Conservation (phyloP, 2,329 filamentous ascomycete genomes). For the Aspergillus flavus region DNA sequence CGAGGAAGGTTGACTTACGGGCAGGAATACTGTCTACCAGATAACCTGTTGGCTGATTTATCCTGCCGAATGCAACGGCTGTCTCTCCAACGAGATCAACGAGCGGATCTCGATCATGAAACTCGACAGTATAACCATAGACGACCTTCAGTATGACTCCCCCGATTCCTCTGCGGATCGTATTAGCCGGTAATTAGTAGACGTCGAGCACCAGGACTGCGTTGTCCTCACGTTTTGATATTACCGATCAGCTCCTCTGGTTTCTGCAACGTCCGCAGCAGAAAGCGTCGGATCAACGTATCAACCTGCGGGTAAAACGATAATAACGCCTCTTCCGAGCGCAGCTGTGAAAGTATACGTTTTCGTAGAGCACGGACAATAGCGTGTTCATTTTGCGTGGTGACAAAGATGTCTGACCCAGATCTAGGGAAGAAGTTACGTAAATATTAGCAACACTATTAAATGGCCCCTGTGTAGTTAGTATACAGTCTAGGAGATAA, state of each 20-base stretch:
- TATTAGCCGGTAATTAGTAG: background rate
- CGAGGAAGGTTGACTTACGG: conserved; percentile 12
- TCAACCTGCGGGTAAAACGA: conserved; percentile 47
- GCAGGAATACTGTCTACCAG: conserved; percentile 50
- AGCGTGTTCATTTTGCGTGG: background rate
- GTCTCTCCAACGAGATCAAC: conserved; percentile 45
- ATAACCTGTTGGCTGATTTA: conserved; percentile 47
- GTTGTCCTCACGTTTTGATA: conserved; percentile 34
- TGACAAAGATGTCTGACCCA: background rate
- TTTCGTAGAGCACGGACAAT: conserved; percentile 37
- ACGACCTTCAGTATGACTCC: conserved; percentile 46
- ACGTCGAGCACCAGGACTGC: conserved; percentile 7
- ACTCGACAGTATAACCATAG: conserved; percentile 36
- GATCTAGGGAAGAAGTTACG: background rate
- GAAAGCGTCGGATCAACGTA: conserved; percentile 46
- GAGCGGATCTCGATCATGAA: conserved; percentile 31
- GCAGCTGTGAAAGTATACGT: conserved; percentile 47
- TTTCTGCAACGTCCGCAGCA: conserved; percentile 44
- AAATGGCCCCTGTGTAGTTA: background rate
- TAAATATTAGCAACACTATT: background rate
- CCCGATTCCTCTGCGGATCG: conserved; percentile 30
- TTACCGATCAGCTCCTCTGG: conserved; percentile 45
- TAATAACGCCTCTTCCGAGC: conserved; percentile 42
- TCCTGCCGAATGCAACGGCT: conserved; percentile 44
- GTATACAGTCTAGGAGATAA: conserved; percentile 5